Evolutionary conservation across 768 basidiomycete genomes (phyloP).

Genomic region (Boletus eberwhitei): DNA sequence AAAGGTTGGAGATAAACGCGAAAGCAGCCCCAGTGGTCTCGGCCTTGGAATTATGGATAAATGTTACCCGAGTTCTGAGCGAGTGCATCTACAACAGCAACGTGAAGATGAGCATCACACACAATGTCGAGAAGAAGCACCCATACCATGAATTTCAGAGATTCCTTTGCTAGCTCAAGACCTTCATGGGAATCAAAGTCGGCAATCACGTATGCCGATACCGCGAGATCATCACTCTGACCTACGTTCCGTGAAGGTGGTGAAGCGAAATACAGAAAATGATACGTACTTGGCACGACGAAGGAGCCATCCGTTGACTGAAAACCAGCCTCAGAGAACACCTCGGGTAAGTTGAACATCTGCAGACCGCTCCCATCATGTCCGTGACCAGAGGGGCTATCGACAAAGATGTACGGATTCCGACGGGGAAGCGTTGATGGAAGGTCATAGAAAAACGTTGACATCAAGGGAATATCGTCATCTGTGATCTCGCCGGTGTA

Average conservation of each 20-base stretch:
- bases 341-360: constrained; percentile 31
- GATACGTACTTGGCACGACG: constrained; percentile 58
- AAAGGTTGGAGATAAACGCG: constrained; percentile 48
- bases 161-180: constrained; percentile 55
- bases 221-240: constrained; percentile 24
- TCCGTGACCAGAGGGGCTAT: constrained; percentile 33
- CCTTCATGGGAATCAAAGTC: constrained; percentile 72
- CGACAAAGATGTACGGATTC: constrained; percentile 72
- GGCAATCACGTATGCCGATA: constrained; percentile 65
- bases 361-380: constrained; percentile 11
- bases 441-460: constrained; percentile 87
- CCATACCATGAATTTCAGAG: constrained; percentile 62
- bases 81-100: constrained; percentile 37
- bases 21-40: constrained; percentile 31
- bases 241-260: constrained; percentile 13
- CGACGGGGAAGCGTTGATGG: constrained; percentile 66
- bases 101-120: neutral
- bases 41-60: constrained; percentile 67
- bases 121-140: neutral
- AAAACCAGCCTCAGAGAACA: constrained; percentile 38
- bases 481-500: constrained; percentile 58
- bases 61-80: constrained; percentile 58
- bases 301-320: constrained; percentile 44
- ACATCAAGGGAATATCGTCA: constrained; percentile 45
- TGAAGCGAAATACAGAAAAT: neutral